Percentiles rank a stretch among this genome's conserved stretches.
These are phyloP conservation scores for Salix dunnii DNA, from an alignment of 345 rosid genomes.

Conservation along the genomic window DNA sequence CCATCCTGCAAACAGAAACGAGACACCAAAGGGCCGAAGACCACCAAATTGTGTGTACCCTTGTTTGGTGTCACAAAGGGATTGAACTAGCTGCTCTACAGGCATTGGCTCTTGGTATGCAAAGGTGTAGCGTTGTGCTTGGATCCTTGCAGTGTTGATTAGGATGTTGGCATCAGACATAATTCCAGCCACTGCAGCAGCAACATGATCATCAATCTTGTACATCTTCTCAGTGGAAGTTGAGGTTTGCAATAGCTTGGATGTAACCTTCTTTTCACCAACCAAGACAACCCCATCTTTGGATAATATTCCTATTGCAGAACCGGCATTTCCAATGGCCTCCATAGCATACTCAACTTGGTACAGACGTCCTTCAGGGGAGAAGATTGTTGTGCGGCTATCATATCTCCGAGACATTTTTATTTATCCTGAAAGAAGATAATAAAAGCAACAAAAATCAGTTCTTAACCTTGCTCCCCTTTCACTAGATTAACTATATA, in stretches of 20 bases:
- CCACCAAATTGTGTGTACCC: slow-evolving; percentile 98
- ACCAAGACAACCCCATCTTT: slow-evolving; percentile 89
- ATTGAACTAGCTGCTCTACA: slow-evolving; percentile 91
- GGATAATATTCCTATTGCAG: slow-evolving; percentile 81
- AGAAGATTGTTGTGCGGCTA: slow-evolving; percentile 97
- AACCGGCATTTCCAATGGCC: slow-evolving; percentile 95
- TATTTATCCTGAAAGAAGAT: neutral
- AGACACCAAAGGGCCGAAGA: slow-evolving; percentile 93
- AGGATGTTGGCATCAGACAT: slow-evolving; percentile 98
- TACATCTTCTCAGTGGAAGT: slow-evolving; percentile 93
- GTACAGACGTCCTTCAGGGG: slow-evolving; percentile 98
- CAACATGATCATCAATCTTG: slow-evolving; percentile 95
- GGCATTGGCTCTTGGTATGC: slow-evolving; percentile 97
- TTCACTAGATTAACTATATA: neutral
- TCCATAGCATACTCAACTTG: slow-evolving; percentile 99
- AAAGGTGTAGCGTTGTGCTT: slow-evolving; percentile 85
- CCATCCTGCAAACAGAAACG: slow-evolving; percentile 93
- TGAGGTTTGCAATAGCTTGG: slow-evolving; percentile 89
- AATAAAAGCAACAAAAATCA: neutral
- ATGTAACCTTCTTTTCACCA: slow-evolving; percentile 97
- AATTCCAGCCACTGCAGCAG: slow-evolving; percentile 95
- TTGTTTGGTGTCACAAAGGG: slow-evolving; percentile 93
- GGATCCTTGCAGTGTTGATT: slow-evolving; percentile 89
- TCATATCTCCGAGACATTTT: slow-evolving; percentile 94
- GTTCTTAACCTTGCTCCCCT: neutral